Base-by-base conservation (phyloP, 2,329 filamentous ascomycete species). In the Thielaviopsis musarum region DNA sequence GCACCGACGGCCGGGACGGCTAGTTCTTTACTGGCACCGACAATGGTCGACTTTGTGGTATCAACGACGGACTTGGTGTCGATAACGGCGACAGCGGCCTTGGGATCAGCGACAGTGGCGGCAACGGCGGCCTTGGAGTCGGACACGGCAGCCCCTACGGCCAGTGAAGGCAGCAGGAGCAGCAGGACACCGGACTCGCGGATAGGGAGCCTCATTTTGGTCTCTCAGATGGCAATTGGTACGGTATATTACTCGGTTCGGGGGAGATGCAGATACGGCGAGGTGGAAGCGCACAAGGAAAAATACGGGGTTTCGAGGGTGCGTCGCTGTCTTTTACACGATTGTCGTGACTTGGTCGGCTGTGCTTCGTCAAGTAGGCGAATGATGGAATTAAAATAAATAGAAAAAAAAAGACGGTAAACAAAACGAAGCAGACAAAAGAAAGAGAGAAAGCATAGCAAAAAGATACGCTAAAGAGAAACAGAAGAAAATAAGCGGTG, bases 41-140 rank as follows among this genome's bases (percentile, higher is more conserved):
- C 67, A 53, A 60, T 15, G 15, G 34, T 53, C 15, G 57, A 58
- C 71, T 78, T 76, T 57, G 74, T 69, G 5, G 63, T 63, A 24
- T 26, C 56, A 26, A 45, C 38, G 26, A 56, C 34, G 51, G 56
- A 53, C 57, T 61, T 61, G 34, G 54, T 57, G 30, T 59, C 57
- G 10, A 60, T 19, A 28, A 48, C 38, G 41, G 28, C 38, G 13
- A 48, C 30, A n/a, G 56, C 28, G 15, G 24, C 49, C 7, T 49
- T 49, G n/a, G 45, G n/a, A 10, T 49, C 45, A 9, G 28, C 56
- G 12, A 30, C 38, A 52, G 56, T 51, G 45, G 45, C 24, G n/a
- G 53, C 30, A n/a, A 30, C 38, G n/a, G 24, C 54, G 5, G 30
- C 54, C 26, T 41, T 52, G 30, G 58, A 52, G 52, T 60, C 54